These are phyloP conservation scores for Fusarium albosuccineum DNA, from an alignment of 2,329 filamentous ascomycete species.

Conservation along the genomic window DNA sequence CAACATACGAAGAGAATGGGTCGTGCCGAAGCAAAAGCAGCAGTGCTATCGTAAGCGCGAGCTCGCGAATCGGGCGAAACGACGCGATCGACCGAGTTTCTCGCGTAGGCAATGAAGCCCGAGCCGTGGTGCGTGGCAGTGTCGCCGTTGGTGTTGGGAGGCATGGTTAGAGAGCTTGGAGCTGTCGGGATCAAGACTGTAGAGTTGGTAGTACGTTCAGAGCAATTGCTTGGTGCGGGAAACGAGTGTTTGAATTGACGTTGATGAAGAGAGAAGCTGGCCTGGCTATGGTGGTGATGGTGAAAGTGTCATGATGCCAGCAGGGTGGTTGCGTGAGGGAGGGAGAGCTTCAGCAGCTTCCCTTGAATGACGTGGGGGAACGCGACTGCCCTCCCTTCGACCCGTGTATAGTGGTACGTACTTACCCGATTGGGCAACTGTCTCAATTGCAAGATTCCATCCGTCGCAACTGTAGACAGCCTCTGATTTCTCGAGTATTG, in stretches of 20 bases:
- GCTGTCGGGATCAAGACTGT: neutral
- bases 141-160: conserved; percentile 35
- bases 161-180: conserved; percentile 17
- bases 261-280: neutral
- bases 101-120: conserved; percentile 56
- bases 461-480: no score
- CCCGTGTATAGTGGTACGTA: conserved; percentile 6
- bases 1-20: conserved; percentile 75
- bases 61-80: conserved; percentile 73
- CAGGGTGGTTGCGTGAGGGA: neutral
- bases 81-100: conserved; percentile 61
- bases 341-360: neutral
- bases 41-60: conserved; percentile 65
- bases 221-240: no score
- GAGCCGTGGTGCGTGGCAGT: conserved; percentile 48
- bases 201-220: neutral
- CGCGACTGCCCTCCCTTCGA: neutral
- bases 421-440: neutral
- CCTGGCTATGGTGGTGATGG: neutral
- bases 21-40: conserved; percentile 70
- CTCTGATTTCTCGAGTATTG: no score
- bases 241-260: no score
- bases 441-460: no score
- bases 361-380: conserved; percentile 6
- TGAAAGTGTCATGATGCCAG: conserved; percentile 19